Evolutionary conservation across 2,329 filamentous ascomycete species (phyloP), one percentile per base, ranked within the genome.

Genomic region (Pseudogymnoascus sp.): DNA sequence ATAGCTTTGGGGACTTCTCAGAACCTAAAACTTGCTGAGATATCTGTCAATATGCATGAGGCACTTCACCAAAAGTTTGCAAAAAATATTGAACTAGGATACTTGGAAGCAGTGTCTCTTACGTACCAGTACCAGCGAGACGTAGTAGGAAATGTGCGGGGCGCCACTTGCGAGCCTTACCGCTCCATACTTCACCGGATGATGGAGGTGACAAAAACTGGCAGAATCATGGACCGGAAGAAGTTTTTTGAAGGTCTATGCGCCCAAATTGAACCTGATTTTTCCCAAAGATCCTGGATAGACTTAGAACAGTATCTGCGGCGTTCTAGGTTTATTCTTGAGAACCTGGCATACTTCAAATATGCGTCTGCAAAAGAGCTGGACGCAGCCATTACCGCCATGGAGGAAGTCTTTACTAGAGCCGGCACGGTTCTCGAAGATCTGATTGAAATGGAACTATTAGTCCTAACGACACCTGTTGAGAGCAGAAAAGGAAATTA

Each of bases 321-420:
- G 25, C 91, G 92, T 68, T 81, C 90, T 5, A 86, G 89, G 9
- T 97, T 97, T 71, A 81, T 94, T 59, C 78, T 90, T 3, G 92
- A 97, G 71, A 96, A 96, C 67, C 71, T 97, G 64, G 90, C 90
- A 0, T 92, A 91, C 72, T 89, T 96, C 65, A 93, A 97, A 59
- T 96, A 93, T 66, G 81, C 85, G 59, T 88, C 87, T 0, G 75
- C 92, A 7, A 90, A 91, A 60, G 92, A 97, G 72, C 75, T 97
- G 1, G 82, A 92, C 41, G 82, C 85, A 33, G 84, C 90, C 1
- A 84, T 96, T 13, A 78, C 81, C 7, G 82, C 82, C 38, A 84
- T 96, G 71, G 92, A 97, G 72, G 91, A 89, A 70, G 84, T 92
- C 51, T 90, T 96, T 8, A 86, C 88, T 5, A 83, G 84, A 9